Percentiles rank a stretch among this genome's conserved stretches.
Evolutionary conservation across 2,329 filamentous ascomycete species (phyloP).

Genomic region (Cladosporium sp.): DNA sequence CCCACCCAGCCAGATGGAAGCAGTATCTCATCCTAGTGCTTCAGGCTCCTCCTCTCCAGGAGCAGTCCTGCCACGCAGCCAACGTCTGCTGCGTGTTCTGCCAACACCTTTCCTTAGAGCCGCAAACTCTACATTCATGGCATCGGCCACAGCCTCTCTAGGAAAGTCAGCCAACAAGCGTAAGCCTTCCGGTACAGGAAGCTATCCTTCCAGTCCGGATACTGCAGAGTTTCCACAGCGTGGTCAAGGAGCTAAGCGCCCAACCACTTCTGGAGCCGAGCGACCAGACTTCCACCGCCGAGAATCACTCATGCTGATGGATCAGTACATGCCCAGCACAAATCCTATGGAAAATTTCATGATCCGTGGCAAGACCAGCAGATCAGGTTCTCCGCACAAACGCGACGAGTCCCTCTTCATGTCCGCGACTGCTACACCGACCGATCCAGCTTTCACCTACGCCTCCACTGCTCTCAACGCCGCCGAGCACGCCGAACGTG

Average conservation of each 20-base stretch:
- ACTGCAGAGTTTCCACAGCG: conserved; percentile 14
- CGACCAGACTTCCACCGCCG: conserved; percentile 33
- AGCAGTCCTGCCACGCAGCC: conserved; percentile 83
- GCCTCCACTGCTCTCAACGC: conserved; percentile 36
- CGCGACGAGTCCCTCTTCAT: conserved; percentile 24
- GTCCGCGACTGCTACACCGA: conserved; percentile 30
- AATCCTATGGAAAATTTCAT: conserved; percentile 29
- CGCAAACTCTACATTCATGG: conserved; percentile 95
- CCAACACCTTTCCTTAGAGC: conserved; percentile 89
- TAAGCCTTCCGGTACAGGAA: conserved; percentile 12
- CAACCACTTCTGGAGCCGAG: conserved; percentile 19
- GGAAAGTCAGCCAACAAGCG: conserved; percentile 29
- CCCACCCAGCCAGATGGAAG: conserved; percentile 86
- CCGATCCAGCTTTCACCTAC: conserved; percentile 41
- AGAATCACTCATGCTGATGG: conserved; percentile 48
- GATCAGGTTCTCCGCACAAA: conserved; percentile 12
- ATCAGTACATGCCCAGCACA: conserved; percentile 41
- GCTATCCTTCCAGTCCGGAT: conserved; percentile 15
- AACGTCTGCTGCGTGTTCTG: conserved; percentile 82
- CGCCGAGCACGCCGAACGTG: conserved; percentile 62
- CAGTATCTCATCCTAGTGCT: conserved; percentile 49
- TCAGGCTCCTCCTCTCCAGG: conserved; percentile 58
- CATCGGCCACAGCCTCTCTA: conserved; percentile 52
- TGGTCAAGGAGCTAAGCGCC: conserved; percentile 7
- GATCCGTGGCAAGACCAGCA: conserved; percentile 21